phyloP scores from a whole-genome alignment of 495 filamentous ascomycete species.

The Rostrohypoxylon terebratum region DNA sequence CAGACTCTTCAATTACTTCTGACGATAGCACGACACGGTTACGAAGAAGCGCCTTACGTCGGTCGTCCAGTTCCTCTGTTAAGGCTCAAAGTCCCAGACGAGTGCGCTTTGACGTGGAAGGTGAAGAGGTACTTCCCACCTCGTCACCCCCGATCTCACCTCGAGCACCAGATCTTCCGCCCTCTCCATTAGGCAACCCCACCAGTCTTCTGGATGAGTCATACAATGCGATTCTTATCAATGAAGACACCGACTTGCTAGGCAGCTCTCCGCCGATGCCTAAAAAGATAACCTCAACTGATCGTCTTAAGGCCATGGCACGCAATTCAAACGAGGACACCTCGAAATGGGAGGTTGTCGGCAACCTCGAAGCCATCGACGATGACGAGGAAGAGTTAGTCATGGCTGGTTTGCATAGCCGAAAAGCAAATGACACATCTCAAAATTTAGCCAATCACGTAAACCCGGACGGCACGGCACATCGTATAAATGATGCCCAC shows the following conservation, averaged over 20 bases:
- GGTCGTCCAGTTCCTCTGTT: conserved; percentile 56
- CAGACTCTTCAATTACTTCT: conserved; percentile 57
- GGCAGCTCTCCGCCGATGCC: conserved; percentile 56
- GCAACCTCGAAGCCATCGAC: conserved; percentile 46
- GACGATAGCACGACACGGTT: conserved; percentile 54
- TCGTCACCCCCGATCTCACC: conserved; percentile 55
- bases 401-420: conserved; percentile 42
- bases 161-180: conserved; percentile 28
- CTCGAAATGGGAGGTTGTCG: conserved; percentile 57
- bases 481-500: conserved; percentile 38
- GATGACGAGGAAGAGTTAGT: conserved; percentile 51
- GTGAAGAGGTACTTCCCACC: conserved; percentile 64
- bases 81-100: conserved; percentile 62
- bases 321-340: conserved; percentile 58
- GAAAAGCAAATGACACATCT: conserved; percentile 34
- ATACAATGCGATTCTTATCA: conserved; percentile 36
- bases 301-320: conserved; percentile 57
- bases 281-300: conserved; percentile 61
- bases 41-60: conserved; percentile 63
- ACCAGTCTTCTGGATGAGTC: conserved; percentile 45
- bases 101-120: conserved; percentile 66
- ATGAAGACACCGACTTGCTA: conserved; percentile 52
- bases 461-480: conserved; percentile 19
- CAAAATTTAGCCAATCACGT: neutral
- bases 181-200: conserved; percentile 40